phyloP scores from a whole-genome alignment of 306 rosid genomes.

The Mucuna pruriens region DNA sequence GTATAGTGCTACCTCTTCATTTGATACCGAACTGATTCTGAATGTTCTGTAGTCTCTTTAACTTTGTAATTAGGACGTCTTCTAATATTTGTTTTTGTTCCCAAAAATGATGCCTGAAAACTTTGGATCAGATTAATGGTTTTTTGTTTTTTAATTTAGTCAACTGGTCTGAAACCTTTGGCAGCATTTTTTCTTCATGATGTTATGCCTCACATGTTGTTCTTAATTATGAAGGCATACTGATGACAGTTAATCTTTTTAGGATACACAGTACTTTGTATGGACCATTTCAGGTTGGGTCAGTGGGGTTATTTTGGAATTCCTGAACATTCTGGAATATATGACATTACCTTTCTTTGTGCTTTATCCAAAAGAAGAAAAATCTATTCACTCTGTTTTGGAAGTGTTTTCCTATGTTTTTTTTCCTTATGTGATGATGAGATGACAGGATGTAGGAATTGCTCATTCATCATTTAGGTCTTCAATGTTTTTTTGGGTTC shows the following conservation, averaged over 20 bases:
- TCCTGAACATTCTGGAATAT: not conserved
- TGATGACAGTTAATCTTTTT: slow-evolving; percentile 3
- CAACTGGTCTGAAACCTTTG: not conserved
- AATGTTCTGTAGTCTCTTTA: not conserved
- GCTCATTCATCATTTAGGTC: slow-evolving; percentile 16
- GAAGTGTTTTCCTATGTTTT: not conserved
- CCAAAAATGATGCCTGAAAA: slow-evolving; percentile 11
- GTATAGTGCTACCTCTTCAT: not conserved
- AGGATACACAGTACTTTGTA: slow-evolving; percentile 30
- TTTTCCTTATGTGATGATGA: not conserved
- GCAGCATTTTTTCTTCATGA: not conserved
- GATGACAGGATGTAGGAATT: slow-evolving; percentile 17
- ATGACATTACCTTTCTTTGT: slow-evolving; percentile 9
- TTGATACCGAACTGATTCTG: not conserved
- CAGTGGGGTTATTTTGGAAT: slow-evolving; percentile 6
- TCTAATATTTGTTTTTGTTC: not conserved
- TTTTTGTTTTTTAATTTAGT: not conserved
- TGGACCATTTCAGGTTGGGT: not conserved
- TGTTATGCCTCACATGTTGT: slow-evolving; percentile 4
- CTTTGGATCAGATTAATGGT: not conserved
- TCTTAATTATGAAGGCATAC: not conserved
- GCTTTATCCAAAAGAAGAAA: slow-evolving; percentile 10
- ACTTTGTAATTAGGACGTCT: not conserved
- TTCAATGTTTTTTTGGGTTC: not conserved
- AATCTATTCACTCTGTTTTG: not conserved